Percentiles rank a stretch among this genome's conserved stretches.
These are phyloP conservation scores for Colletotrichum trifolii DNA, from an alignment of 2,329 filamentous ascomycete genomes.

Conservation along the genomic window DNA sequence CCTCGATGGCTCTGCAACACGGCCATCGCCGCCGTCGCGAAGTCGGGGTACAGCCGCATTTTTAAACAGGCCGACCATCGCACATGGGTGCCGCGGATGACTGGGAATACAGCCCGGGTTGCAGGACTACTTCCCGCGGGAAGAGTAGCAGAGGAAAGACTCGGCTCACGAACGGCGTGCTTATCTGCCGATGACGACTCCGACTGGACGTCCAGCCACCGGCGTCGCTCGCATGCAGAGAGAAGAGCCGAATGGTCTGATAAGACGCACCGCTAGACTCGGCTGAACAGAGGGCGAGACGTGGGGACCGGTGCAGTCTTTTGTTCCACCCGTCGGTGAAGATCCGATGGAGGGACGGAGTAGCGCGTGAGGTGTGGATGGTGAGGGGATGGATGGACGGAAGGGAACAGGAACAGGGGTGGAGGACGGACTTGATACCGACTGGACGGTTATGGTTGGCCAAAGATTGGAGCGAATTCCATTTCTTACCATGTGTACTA, in stretches of 20 bases:
- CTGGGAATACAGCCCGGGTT: background rate
- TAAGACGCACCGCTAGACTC: conserved; percentile 27
- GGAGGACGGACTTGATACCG: background rate
- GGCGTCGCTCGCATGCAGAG: conserved; percentile 1
- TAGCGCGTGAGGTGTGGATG: background rate
- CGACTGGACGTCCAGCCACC: conserved; percentile 12
- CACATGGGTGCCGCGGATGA: background rate
- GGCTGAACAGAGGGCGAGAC: conserved; percentile 25
- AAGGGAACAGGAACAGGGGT: background rate
- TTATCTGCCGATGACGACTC: conserved; percentile 30
- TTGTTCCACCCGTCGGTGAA: conserved; percentile 18
- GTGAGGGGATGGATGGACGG: background rate
- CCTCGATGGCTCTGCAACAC: background rate
- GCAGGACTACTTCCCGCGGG: conserved; percentile 17
- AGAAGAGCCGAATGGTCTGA: conserved; percentile 1
- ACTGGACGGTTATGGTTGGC: conserved; percentile 10
- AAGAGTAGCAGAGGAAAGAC: background rate
- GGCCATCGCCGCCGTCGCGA: background rate
- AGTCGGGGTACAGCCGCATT: conserved; percentile 12
- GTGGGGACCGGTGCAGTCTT: background rate
- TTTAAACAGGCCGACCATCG: conserved; percentile 27
- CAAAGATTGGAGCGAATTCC: too few relatives aligned
- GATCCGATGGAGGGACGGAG: conserved; percentile 14
- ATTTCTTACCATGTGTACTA: too few relatives aligned
- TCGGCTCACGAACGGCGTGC: background rate